Evolutionary conservation across 2,329 filamentous ascomycete genomes (phyloP).

Genomic region (Colletotrichum gloeosporioides): DNA sequence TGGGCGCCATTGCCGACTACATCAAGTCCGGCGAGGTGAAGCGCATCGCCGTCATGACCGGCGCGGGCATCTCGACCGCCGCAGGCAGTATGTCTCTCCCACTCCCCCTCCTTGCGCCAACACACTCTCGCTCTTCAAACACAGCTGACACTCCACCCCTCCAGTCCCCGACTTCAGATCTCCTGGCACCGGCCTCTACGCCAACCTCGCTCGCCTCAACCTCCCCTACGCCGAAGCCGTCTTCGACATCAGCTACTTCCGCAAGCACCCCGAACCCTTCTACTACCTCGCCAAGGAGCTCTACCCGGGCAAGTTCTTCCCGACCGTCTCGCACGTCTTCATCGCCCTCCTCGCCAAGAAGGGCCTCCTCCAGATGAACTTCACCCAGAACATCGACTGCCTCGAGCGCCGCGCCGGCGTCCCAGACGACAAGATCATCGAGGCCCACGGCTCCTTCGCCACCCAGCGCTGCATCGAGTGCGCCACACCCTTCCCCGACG

Average conservation of each 20-base stretch:
- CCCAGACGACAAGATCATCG: constrained; percentile 79
- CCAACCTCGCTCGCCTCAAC: constrained; percentile 85
- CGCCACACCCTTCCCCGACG: constrained; percentile 71
- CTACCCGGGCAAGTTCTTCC: constrained; percentile 87
- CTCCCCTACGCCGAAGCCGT: constrained; percentile 91
- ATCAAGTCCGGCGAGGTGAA: constrained; percentile 73
- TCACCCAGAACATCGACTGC: constrained; percentile 98
- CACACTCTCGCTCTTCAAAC: too few species aligned
- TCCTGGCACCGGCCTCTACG: constrained; percentile 90
- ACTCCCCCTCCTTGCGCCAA: constrained; percentile 5
- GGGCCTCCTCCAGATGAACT: constrained; percentile 80
- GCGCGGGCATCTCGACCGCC: constrained; percentile 84
- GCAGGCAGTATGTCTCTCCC: constrained; percentile 58
- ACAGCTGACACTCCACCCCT: constrained; percentile 23
- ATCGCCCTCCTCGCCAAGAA: constrained; percentile 82
- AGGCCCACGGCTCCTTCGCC: constrained; percentile 96
- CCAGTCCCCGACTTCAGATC: constrained; percentile 92
- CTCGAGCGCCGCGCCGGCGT: constrained; percentile 89
- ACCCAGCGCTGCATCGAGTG: constrained; percentile 92
- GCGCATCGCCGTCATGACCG: constrained; percentile 86
- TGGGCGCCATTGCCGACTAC: constrained; percentile 79
- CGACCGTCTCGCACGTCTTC: constrained; percentile 90
- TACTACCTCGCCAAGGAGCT: constrained; percentile 91
- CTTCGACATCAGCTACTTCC: constrained; percentile 92
- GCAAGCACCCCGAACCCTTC: constrained; percentile 83